These are phyloP conservation scores for Kwoniella sp. DNA, from an alignment of 768 basidiomycete genomes.

Conservation along the genomic window DNA sequence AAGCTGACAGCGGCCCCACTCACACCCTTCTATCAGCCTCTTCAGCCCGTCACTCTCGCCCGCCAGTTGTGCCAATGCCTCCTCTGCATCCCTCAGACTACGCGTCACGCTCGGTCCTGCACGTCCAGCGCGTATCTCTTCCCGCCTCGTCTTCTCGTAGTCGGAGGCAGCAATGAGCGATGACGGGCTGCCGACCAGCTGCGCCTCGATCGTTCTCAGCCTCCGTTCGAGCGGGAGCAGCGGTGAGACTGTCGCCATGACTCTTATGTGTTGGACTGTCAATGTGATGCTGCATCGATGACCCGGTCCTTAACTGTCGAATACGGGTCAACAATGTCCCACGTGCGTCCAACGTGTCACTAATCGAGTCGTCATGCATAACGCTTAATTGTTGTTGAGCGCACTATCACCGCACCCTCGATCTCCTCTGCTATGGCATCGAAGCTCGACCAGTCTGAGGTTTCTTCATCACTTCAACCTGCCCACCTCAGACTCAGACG, in stretches of 20 bases:
- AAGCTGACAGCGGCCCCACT: slow-evolving; percentile 13
- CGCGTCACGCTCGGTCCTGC: neutral
- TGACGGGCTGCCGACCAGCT: slow-evolving; percentile 17
- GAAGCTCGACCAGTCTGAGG: too few relatives aligned
- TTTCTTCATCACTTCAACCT: too few relatives aligned
- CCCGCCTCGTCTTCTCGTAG: neutral
- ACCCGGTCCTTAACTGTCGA: too few relatives aligned
- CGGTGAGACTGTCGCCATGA: neutral
- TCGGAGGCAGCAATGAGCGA: neutral
- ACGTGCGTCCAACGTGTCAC: too few relatives aligned
- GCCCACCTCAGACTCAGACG: neutral
- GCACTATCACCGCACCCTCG: too few relatives aligned
- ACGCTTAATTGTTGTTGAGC: too few relatives aligned
- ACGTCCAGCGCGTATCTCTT: neutral
- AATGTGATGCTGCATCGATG: too few relatives aligned
- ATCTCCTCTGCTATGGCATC: too few relatives aligned
- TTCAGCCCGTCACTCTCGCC: slow-evolving; percentile 29
- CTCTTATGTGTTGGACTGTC: too few relatives aligned
- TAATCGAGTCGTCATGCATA: too few relatives aligned
- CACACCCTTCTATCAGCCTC: slow-evolving; percentile 30
- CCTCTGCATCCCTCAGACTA: slow-evolving; percentile 20
- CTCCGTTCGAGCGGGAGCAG: slow-evolving; percentile 32
- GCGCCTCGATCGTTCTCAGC: slow-evolving; percentile 33
- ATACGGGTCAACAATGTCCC: too few relatives aligned
- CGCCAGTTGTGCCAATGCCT: slow-evolving; percentile 20